A percentile compares a stretch with the other conserved stretches of the same genome.
Evolutionary conservation across 345 rosid genomes (phyloP).

Genomic region (Cardamine chenopodiifolia): DNA sequence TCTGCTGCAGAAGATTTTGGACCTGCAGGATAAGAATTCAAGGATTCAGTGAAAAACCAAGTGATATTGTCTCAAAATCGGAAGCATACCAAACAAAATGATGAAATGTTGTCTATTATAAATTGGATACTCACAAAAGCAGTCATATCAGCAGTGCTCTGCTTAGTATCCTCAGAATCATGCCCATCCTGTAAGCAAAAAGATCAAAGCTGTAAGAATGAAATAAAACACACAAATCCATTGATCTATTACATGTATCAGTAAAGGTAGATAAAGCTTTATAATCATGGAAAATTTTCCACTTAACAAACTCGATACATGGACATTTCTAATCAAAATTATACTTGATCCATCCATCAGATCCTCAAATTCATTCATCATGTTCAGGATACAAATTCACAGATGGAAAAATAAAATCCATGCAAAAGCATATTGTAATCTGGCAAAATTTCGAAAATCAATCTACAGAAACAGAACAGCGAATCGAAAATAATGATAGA

Average conservation of each 20-base stretch:
- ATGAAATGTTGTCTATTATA: too few species aligned
- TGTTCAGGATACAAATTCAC: background rate
- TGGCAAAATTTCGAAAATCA: background rate
- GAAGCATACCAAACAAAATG: conserved; percentile 3
- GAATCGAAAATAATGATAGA: background rate
- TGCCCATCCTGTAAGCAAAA: conserved; percentile 64
- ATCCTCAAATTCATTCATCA: background rate
- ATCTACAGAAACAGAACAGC: background rate
- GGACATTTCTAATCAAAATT: background rate
- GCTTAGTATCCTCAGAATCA: conserved; percentile 72
- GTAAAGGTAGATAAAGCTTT: background rate
- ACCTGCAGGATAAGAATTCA: conserved; percentile 53
- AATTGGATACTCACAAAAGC: conserved; percentile 35
- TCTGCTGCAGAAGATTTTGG: conserved; percentile 86
- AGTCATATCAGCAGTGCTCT: conserved; percentile 50
- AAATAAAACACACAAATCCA: background rate
- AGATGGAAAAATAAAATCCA: too few species aligned
- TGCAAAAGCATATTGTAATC: background rate
- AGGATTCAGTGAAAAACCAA: conserved; percentile 21
- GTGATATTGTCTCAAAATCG: background rate
- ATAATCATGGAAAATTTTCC: background rate
- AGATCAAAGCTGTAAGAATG: background rate
- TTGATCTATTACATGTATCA: conserved; percentile 5
- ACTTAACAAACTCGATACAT: background rate
- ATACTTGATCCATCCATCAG: background rate